Percentiles rank a stretch among this genome's conserved stretches.
Conservation (phyloP, 169 alveolate species). For the Toxoplasma gondii region DNA sequence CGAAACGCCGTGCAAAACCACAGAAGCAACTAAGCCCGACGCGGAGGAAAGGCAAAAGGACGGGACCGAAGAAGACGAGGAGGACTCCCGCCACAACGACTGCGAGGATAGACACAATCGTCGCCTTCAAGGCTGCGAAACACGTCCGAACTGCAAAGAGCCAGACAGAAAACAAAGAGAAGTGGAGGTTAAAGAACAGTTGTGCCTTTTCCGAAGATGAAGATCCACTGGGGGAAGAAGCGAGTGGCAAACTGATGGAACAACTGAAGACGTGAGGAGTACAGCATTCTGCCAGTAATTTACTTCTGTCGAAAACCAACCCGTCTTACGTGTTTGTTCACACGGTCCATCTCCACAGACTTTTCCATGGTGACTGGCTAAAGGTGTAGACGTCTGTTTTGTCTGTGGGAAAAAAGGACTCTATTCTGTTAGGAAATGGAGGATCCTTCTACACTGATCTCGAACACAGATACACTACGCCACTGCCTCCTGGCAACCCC, state of each 20-base stretch:
- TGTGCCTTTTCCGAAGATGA: neutral
- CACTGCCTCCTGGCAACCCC: too few relatives aligned
- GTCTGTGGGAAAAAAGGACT: too few relatives aligned
- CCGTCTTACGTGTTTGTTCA: too few relatives aligned
- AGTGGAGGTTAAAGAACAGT: neutral
- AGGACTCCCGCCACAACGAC: slow-evolving; percentile 3
- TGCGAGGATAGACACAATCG: neutral
- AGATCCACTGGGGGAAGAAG: neutral
- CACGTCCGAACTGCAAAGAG: slow-evolving; percentile 3
- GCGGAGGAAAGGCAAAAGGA: slow-evolving; percentile 28
- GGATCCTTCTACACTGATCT: too few relatives aligned
- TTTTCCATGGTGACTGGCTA: too few relatives aligned
- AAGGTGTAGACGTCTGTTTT: too few relatives aligned
- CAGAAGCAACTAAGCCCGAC: neutral
- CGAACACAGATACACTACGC: too few relatives aligned
- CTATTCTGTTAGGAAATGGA: too few relatives aligned
- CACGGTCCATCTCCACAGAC: too few relatives aligned
- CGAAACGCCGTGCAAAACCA: neutral
- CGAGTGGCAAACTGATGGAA: neutral
- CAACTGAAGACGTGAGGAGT: too few relatives aligned
- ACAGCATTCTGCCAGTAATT: too few relatives aligned
- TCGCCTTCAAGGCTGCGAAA: slow-evolving; percentile 25
- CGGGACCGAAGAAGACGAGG: slow-evolving; percentile 30
- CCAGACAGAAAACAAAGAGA: neutral
- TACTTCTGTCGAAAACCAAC: too few relatives aligned